phyloP scores from a whole-genome alignment of 345 rosid genomes.

The Acer negundo region DNA sequence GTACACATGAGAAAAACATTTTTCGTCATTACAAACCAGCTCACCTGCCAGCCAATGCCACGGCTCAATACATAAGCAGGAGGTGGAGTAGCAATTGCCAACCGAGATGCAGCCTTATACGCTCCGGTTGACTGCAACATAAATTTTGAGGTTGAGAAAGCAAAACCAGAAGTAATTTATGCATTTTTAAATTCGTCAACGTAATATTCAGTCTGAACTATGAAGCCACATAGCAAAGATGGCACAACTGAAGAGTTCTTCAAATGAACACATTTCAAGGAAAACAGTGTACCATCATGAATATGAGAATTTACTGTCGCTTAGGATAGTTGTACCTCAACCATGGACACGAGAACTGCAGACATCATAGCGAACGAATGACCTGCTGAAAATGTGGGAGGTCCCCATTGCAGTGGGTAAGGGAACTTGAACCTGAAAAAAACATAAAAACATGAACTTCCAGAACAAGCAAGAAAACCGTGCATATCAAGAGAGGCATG shows the following conservation, averaged over 20 bases:
- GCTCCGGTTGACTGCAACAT: slow-evolving; percentile 86
- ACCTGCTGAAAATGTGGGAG: slow-evolving; percentile 96
- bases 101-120: slow-evolving; percentile 91
- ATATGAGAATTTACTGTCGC: neutral
- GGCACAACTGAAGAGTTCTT: neutral
- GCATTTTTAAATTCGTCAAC: neutral
- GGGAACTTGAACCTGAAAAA: slow-evolving; percentile 85
- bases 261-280: neutral
- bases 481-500: neutral
- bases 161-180: slow-evolving; percentile 5
- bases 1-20: too few species aligned
- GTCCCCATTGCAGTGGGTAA: slow-evolving; percentile 98
- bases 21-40: slow-evolving; percentile 4
- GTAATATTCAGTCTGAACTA: neutral
- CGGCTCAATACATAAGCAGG: slow-evolving; percentile 96
- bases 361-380: slow-evolving; percentile 97
- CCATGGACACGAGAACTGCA: slow-evolving; percentile 88
- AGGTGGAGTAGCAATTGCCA: slow-evolving; percentile 98
- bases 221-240: too few species aligned
- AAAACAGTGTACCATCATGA: neutral
- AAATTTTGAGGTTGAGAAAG: slow-evolving; percentile 7
- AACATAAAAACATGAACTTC: slow-evolving; percentile 14
- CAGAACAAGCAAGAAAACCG: slow-evolving; percentile 3
- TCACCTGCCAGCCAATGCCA: slow-evolving; percentile 99
- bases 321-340: slow-evolving; percentile 65